These are phyloP conservation scores for Lachnellula occidentalis DNA, from an alignment of 2,329 filamentous ascomycete genomes.

Conservation along the genomic window DNA sequence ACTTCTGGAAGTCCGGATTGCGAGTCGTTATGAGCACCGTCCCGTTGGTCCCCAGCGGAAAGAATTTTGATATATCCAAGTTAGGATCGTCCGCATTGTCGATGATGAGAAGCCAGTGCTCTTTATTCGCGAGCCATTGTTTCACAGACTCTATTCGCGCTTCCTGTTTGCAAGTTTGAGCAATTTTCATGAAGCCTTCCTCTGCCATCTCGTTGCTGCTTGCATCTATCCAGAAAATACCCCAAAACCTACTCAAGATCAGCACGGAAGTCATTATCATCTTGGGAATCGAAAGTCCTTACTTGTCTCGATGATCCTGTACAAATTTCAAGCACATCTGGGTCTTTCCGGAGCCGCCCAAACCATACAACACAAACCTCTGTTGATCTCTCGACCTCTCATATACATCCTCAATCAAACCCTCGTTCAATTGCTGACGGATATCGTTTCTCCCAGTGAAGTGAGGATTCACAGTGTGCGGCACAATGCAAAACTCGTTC, in stretches of 20 bases:
- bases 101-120: slow-evolving; percentile 35
- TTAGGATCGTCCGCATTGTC: slow-evolving; percentile 38
- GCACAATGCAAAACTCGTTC: slow-evolving; percentile 13
- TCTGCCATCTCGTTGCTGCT: slow-evolving; percentile 7
- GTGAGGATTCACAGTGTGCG: slow-evolving; percentile 5
- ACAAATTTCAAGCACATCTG: slow-evolving; percentile 21
- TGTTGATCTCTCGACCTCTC: slow-evolving; percentile 3
- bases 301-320: slow-evolving; percentile 5
- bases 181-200: slow-evolving; percentile 8
- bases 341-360: slow-evolving; percentile 31
- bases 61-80: slow-evolving; percentile 21
- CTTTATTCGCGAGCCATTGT: slow-evolving; percentile 20
- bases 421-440: background rate
- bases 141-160: slow-evolving; percentile 6
- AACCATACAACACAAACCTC: slow-evolving; percentile 21
- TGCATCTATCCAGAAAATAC: slow-evolving; percentile 19
- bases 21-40: slow-evolving; percentile 36
- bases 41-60: slow-evolving; percentile 28
- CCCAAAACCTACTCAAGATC: slow-evolving; percentile 14
- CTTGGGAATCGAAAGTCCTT: background rate
- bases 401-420: background rate
- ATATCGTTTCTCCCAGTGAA: slow-evolving; percentile 19
- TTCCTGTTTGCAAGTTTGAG: background rate
- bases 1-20: slow-evolving; percentile 21
- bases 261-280: background rate